Evolutionary conservation across 164 flowering plant species (phyloP), one percentile per base, ranked within the genome.

Genomic region (Vitis vinifera): DNA sequence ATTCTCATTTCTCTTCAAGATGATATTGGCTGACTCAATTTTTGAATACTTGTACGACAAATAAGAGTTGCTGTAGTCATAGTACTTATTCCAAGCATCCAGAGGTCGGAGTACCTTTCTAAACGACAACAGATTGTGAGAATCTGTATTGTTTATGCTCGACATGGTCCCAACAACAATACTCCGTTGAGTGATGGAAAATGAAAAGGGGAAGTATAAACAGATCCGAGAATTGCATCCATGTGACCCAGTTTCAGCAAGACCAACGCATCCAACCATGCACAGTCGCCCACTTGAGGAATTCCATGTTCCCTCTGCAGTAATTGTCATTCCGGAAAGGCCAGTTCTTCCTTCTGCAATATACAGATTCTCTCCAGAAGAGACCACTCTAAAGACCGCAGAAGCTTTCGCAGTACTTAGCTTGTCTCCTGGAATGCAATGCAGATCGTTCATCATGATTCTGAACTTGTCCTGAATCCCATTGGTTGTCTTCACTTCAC

Each of bases 261-360:
- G 27, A 2, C 49, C 71, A 3, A 68, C 16, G 37, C 71, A 69
- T 23, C 71, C 71, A 59, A 69, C 55, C 71, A 69, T 69, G 58
- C 59, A 62, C 19, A 69, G 51, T 23, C 50, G 65, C 10, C 58
- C 57, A 30, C 64, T 16, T 9, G 64, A 59, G 13, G 57, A 60
- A 4, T 7, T 61, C 71, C 71, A 69, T 27, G 51, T 51, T 50
- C 71, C 71, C 59, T 69, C 71, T 2, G 71, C 71, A 51, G 64
- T 51, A 44, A 69, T 13, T 15, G 71, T 60, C 57, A n/a, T 61
- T 12, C 65, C 50, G 8, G 58, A 59, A 16, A 69, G n/a, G 3
- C 71, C 58, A 4, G 50, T 69, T 61, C 59, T 68, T 3, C 3
- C 48, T 11, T 17, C 3, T 3, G 59, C 11, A 19, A 12, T 5